These are phyloP conservation scores for Amanita rubescens DNA, from an alignment of 768 basidiomycete genomes.

Conservation along the genomic window DNA sequence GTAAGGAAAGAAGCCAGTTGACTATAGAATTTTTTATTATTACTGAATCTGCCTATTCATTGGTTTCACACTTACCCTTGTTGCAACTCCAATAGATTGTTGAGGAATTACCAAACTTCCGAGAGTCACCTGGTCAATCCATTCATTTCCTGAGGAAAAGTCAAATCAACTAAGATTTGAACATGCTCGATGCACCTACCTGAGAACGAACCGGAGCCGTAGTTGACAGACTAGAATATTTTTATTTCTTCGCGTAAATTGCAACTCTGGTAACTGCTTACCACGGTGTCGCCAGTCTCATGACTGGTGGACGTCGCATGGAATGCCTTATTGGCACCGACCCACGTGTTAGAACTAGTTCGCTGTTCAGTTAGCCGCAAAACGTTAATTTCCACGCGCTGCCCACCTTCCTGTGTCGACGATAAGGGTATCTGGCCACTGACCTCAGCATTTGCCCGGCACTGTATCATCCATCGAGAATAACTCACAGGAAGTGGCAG, in stretches of 20 bases:
- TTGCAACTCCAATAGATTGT: slow-evolving; percentile 60
- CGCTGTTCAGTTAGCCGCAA: slow-evolving; percentile 12
- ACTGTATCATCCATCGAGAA: neutral
- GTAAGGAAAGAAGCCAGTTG: slow-evolving; percentile 38
- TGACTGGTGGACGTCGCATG: slow-evolving; percentile 40
- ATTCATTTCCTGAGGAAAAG: slow-evolving; percentile 32
- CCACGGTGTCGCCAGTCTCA: slow-evolving; percentile 40
- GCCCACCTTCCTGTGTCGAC: slow-evolving; percentile 52
- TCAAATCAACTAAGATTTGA: neutral
- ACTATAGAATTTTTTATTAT: slow-evolving; percentile 14
- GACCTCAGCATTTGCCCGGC: neutral
- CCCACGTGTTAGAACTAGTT: slow-evolving; percentile 65
- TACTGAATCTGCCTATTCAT: neutral
- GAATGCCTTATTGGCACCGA: slow-evolving; percentile 45
- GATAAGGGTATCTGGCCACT: slow-evolving; percentile 38
- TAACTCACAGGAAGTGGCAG: slow-evolving; percentile 43
- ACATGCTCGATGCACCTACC: slow-evolving; percentile 23
- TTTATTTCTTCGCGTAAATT: neutral
- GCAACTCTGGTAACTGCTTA: slow-evolving; percentile 19
- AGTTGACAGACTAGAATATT: slow-evolving; percentile 37
- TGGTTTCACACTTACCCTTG: slow-evolving; percentile 14
- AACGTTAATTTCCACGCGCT: neutral
- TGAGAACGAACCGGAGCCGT: slow-evolving; percentile 56
- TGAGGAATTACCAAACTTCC: slow-evolving; percentile 39
- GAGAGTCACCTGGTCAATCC: slow-evolving; percentile 48